phyloP scores from a whole-genome alignment of 306 rosid genomes.

The Carpinus viminea region DNA sequence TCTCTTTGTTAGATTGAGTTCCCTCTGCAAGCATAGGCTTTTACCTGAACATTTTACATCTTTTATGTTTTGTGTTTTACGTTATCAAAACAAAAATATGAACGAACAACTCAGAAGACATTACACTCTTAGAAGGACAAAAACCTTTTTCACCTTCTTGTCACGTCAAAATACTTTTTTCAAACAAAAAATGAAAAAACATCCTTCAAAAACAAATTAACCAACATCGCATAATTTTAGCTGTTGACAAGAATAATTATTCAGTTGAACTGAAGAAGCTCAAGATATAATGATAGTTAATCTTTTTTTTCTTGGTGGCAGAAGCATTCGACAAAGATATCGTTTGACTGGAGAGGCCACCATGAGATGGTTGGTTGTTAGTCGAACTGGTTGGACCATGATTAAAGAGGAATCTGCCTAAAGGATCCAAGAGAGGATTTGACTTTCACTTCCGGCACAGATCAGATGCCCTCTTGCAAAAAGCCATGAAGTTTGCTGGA shows the following conservation, averaged over 20 bases:
- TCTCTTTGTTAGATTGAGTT: background rate
- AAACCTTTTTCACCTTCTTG: no score
- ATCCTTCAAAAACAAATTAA: no score
- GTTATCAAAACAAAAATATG: no score
- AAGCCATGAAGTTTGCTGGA: constrained; percentile 5
- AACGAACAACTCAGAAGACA: no score
- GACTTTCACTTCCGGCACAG: constrained; percentile 35
- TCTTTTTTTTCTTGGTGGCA: constrained; percentile 25
- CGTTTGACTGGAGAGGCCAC: constrained; percentile 37
- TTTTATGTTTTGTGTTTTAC: background rate
- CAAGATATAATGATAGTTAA: background rate
- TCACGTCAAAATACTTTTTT: no score
- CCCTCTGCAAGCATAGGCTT: background rate
- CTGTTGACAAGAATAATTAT: background rate
- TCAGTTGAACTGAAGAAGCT: constrained; percentile 4
- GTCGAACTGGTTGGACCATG: constrained; percentile 39
- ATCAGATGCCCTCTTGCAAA: constrained; percentile 13
- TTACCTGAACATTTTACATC: background rate
- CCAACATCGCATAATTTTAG: background rate
- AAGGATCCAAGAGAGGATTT: constrained; percentile 41
- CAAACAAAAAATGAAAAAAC: no score
- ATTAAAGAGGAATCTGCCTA: constrained; percentile 27
- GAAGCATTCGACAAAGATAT: constrained; percentile 40
- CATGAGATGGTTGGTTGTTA: constrained; percentile 50
- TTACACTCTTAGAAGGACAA: no score